These are phyloP conservation scores for Bonia amplexicaulis DNA, from an alignment of 176 grass and related monocot genomes.

Conservation along the genomic window DNA sequence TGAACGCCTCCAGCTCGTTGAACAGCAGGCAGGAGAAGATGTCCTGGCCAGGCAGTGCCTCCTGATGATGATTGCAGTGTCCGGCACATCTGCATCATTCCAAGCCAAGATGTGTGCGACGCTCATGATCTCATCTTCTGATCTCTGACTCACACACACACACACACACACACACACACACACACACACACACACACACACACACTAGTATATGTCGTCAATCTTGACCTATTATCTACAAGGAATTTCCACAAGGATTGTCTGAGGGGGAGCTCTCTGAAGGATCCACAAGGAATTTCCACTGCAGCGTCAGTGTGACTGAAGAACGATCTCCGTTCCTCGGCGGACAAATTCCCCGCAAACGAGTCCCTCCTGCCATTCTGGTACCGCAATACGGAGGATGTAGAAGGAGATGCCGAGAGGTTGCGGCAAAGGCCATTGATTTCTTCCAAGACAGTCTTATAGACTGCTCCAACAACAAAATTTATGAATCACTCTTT, in stretches of 20 bases:
- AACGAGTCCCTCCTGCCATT: slow-evolving; percentile 38
- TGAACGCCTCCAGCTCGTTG: slow-evolving; percentile 93
- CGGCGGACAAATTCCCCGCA: slow-evolving; percentile 55
- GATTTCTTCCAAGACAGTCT: slow-evolving; percentile 53
- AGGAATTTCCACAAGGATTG: not conserved
- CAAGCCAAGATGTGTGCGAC: not conserved
- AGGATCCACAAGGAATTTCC: slow-evolving; percentile 78
- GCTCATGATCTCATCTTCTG: not conserved
- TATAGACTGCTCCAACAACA: slow-evolving; percentile 46
- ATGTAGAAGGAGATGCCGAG: not conserved
- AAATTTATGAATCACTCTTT: not conserved
- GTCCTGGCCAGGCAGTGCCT: slow-evolving; percentile 55
- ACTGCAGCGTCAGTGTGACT: slow-evolving; percentile 16
- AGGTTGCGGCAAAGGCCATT: slow-evolving; percentile 39
- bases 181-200: too few relatives aligned
- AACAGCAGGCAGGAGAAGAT: slow-evolving; percentile 92
- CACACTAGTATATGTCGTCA: not conserved
- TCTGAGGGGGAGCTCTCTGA: slow-evolving; percentile 52
- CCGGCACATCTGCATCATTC: slow-evolving; percentile 67
- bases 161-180: too few relatives aligned
- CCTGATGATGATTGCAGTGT: slow-evolving; percentile 87
- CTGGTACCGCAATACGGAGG: slow-evolving; percentile 45
- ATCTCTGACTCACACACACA: not conserved
- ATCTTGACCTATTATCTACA: not conserved
- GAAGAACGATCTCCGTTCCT: slow-evolving; percentile 62